Conservation (phyloP, 2,329 filamentous ascomycete genomes). For the Colletotrichum noveboracense region DNA sequence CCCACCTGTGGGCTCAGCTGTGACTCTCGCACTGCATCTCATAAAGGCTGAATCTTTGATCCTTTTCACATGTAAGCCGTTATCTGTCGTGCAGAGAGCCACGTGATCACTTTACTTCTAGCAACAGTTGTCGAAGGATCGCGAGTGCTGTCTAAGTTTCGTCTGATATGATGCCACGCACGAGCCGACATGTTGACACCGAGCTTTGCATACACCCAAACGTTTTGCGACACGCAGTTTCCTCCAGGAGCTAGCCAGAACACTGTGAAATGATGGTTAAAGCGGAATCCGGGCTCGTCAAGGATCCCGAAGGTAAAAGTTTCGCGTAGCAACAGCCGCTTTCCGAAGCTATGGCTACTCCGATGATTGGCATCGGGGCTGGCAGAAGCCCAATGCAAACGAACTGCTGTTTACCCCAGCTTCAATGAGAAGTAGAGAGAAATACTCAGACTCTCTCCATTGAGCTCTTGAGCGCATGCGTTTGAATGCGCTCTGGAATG, state of each 20-base stretch:
- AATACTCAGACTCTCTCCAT: background rate
- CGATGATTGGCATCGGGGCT: background rate
- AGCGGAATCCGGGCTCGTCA: background rate
- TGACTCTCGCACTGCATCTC: background rate
- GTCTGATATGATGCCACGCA: background rate
- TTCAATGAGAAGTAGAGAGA: background rate
- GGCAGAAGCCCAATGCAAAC: background rate
- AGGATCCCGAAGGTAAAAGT: background rate
- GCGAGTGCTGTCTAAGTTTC: background rate
- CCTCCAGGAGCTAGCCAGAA: too few species aligned
- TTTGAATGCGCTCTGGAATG: background rate
- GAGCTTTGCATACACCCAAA: background rate
- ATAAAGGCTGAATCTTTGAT: background rate
- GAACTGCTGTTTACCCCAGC: background rate
- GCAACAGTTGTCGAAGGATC: background rate
- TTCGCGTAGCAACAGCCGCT: background rate
- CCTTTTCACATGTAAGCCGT: background rate
- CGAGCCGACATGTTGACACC: background rate
- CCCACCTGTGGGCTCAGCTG: background rate
- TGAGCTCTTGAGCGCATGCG: background rate
- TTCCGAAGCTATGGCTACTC: background rate
- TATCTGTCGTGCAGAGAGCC: background rate
- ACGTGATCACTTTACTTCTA: too few species aligned
- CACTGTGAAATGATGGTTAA: background rate
- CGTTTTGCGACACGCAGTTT: background rate